Conservation (phyloP, 495 filamentous ascomycete genomes). For the Penicillium subrubescens region DNA sequence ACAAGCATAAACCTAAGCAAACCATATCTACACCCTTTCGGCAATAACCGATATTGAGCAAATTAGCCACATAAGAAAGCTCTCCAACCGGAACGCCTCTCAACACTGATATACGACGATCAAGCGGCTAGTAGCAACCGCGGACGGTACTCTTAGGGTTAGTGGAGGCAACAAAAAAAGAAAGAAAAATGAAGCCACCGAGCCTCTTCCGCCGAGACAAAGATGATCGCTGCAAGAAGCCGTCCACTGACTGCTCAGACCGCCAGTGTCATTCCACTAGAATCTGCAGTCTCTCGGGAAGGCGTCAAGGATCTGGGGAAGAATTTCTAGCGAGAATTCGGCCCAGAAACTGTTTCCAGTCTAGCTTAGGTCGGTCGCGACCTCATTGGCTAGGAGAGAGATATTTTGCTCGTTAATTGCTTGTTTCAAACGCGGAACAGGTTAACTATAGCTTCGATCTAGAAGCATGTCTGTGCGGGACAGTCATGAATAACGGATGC, state of each 20-base stretch:
- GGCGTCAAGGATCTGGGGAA: conserved; percentile 17
- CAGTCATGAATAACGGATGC: not conserved
- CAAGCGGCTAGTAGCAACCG: conserved; percentile 14
- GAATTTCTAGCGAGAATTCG: conserved; percentile 14
- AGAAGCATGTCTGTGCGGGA: not conserved
- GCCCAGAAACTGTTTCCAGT: not conserved
- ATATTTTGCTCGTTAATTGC: not conserved
- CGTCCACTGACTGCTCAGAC: conserved; percentile 28
- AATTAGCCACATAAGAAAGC: not conserved
- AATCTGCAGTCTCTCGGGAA: conserved; percentile 19
- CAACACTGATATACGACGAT: not conserved
- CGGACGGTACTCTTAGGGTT: conserved; percentile 5
- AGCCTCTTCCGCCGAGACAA: conserved; percentile 8
- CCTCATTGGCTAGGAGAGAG: conserved; percentile 3
- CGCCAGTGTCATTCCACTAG: conserved; percentile 31
- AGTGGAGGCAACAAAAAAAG: not conserved
- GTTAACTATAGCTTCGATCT: not conserved
- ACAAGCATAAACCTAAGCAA: not conserved
- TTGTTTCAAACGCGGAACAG: not conserved
- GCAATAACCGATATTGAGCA: no score
- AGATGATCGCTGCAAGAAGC: conserved; percentile 29
- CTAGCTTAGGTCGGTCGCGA: not conserved
- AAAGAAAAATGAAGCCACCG: not conserved
- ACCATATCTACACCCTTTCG: not conserved
- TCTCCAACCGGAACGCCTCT: not conserved